Percentiles rank a stretch among this genome's conserved stretches.
These are phyloP conservation scores for Populus alba DNA, from an alignment of 345 rosid genomes.

Conservation along the genomic window DNA sequence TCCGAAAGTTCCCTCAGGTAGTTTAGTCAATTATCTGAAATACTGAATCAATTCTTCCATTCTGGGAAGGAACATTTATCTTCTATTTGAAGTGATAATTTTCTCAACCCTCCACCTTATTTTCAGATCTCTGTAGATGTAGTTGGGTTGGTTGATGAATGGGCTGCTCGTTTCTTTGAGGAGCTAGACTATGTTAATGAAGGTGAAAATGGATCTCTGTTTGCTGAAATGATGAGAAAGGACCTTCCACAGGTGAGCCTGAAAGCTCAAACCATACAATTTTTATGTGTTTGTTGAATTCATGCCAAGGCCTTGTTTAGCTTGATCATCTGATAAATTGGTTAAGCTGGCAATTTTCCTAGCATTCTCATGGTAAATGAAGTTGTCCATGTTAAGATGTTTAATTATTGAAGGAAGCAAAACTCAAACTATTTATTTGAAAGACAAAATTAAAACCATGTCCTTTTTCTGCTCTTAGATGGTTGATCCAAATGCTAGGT, in stretches of 20 bases:
- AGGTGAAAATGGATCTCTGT: constrained; percentile 84
- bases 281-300: not conserved
- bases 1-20: constrained; percentile 95
- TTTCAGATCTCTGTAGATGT: constrained; percentile 77
- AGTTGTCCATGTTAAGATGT: not conserved
- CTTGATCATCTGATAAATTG: not conserved
- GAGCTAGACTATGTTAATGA: constrained; percentile 94
- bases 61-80: not conserved
- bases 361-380: not conserved
- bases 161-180: constrained; percentile 98
- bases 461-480: not conserved
- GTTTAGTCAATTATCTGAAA: not conserved
- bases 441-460: not conserved
- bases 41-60: not conserved
- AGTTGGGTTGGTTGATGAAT: constrained; percentile 97
- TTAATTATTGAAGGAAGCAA: not conserved
- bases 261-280: not conserved
- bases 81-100: constrained; percentile 4
- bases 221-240: constrained; percentile 94
- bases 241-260: constrained; percentile 95
- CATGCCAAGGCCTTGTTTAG: not conserved
- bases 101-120: not conserved
- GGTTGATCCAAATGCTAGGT: not conserved
- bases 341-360: not conserved
- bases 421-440: not conserved